These are phyloP conservation scores for Gilbertella persicaria DNA, from an alignment of 371 early-diverging fungal species.

Conservation along the genomic window DNA sequence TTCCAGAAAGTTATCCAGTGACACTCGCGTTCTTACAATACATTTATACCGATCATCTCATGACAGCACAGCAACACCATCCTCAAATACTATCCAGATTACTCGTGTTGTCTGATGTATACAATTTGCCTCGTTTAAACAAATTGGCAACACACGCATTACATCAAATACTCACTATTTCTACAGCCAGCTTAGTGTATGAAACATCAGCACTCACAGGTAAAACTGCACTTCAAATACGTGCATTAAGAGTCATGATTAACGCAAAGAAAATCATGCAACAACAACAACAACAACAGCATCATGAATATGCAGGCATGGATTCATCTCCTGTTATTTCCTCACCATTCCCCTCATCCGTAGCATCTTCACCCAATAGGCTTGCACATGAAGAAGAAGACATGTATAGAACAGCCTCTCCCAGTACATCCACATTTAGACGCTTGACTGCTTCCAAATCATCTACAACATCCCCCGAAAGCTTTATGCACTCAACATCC, in stretches of 20 bases:
- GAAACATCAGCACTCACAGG: conserved; percentile 63
- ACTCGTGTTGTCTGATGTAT: conserved; percentile 64
- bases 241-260: conserved; percentile 66
- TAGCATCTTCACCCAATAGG: neutral
- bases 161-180: conserved; percentile 66
- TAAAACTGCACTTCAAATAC: conserved; percentile 62
- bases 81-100: conserved; percentile 66
- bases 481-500: neutral
- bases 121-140: conserved; percentile 56
- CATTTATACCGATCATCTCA: conserved; percentile 74
- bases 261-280: conserved; percentile 61
- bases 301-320: conserved; percentile 19
- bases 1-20: conserved; percentile 68
- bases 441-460: conserved; percentile 24
- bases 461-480: conserved; percentile 14
- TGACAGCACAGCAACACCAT: conserved; percentile 64
- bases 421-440: conserved; percentile 6
- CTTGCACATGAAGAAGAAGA: conserved; percentile 8
- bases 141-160: conserved; percentile 66
- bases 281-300: conserved; percentile 53
- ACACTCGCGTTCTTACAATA: conserved; percentile 71
- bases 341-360: neutral
- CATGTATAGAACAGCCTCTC: neutral
- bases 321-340: conserved; percentile 8
- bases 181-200: conserved; percentile 72